A percentile compares a stretch with the other conserved stretches of the same genome.
Conservation (phyloP, 164 flowering plant species). For the Vitis riparia region DNA sequence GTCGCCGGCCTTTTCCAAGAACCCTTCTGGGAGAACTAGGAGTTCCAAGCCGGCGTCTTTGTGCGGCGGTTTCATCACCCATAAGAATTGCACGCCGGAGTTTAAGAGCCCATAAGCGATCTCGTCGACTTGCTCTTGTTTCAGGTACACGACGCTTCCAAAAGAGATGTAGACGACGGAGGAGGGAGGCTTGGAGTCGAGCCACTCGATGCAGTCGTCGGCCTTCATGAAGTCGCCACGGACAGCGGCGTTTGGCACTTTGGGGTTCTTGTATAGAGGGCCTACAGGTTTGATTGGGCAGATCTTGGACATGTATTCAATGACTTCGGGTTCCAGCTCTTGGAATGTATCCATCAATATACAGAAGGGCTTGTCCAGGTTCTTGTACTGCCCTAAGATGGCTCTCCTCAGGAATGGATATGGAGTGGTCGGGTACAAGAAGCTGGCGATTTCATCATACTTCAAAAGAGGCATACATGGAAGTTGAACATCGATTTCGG, state of each 20-base stretch:
- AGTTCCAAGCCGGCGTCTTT: no score
- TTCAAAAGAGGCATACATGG: slow-evolving; percentile 15
- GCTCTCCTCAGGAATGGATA: background rate
- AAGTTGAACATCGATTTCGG: background rate
- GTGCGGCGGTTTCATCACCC: slow-evolving; percentile 19
- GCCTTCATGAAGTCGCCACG: slow-evolving; percentile 19
- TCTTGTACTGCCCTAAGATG: background rate
- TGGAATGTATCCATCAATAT: slow-evolving; percentile 16
- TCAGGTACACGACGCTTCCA: slow-evolving; percentile 17
- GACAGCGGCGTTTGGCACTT: background rate
- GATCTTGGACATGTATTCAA: slow-evolving; percentile 5
- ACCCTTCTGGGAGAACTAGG: slow-evolving; percentile 1
- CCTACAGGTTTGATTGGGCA: slow-evolving; percentile 15
- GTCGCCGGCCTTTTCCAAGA: slow-evolving; percentile 14
- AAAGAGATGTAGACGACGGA: slow-evolving; percentile 26
- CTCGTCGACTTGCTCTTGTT: slow-evolving; percentile 10
- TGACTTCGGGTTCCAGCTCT: slow-evolving; percentile 18
- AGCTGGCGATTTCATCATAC: slow-evolving; percentile 17
- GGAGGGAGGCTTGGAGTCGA: slow-evolving; percentile 11
- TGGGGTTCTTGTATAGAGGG: slow-evolving; percentile 14
- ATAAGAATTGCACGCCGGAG: slow-evolving; percentile 12
- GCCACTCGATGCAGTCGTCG: slow-evolving; percentile 26
- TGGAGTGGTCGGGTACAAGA: slow-evolving; percentile 7
- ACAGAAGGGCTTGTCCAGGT: slow-evolving; percentile 17
- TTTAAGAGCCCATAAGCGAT: slow-evolving; percentile 15